Percentiles rank a stretch among this genome's conserved stretches.
phyloP scores from a whole-genome alignment of 2,329 filamentous ascomycete species.

The Pseudogymnoascus sp. region DNA sequence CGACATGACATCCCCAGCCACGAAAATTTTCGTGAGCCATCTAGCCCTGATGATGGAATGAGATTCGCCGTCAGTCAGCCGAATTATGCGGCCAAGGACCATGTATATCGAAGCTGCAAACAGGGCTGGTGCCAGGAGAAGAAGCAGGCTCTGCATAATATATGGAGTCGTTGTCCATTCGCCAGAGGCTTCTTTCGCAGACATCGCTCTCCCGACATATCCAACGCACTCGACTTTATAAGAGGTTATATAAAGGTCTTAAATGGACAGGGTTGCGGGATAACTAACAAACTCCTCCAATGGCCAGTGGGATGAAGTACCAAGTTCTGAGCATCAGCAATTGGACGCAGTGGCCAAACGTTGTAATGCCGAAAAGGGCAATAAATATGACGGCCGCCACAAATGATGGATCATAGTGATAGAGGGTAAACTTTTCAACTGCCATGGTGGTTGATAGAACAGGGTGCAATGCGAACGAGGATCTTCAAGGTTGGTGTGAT shows the following conservation, averaged over 20 bases:
- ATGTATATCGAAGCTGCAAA: conserved; percentile 36
- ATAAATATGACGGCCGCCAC: conserved; percentile 37
- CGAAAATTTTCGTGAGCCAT: conserved; percentile 39
- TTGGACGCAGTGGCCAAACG: conserved; percentile 32
- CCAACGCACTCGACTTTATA: not conserved
- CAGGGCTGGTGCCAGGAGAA: conserved; percentile 35
- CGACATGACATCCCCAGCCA: conserved; percentile 37
- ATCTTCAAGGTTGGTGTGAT: too few relatives aligned
- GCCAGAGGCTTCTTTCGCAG: not conserved
- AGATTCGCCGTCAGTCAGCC: conserved; percentile 29
- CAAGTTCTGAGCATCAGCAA: conserved; percentile 36
- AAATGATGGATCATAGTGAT: conserved; percentile 42
- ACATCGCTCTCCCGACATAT: not conserved
- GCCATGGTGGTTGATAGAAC: not conserved
- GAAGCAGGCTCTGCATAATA: conserved; percentile 31
- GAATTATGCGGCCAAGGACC: conserved; percentile 34
- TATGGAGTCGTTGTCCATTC: conserved; percentile 21
- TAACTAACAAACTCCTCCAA: conserved; percentile 44
- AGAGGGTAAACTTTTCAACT: conserved; percentile 25
- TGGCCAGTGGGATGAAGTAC: conserved; percentile 44
- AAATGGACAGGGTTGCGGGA: not conserved
- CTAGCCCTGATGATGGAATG: conserved; percentile 29
- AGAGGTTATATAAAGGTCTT: too few relatives aligned
- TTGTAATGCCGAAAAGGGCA: conserved; percentile 33
- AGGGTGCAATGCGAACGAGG: too few relatives aligned